Evolutionary conservation across 257 asterid species (phyloP).

Genomic region (Verbena officinalis): DNA sequence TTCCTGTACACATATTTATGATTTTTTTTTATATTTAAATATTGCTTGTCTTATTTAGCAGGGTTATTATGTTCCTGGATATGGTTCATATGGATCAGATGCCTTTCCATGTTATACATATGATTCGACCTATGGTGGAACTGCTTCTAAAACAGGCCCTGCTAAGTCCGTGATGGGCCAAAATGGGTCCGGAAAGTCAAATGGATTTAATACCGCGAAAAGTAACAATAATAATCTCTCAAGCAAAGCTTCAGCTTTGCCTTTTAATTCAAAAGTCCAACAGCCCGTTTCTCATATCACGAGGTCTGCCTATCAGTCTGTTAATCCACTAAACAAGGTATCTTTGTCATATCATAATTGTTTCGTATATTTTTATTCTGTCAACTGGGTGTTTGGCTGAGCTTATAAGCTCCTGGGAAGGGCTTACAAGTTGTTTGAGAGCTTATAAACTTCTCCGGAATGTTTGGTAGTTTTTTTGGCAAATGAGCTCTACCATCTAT

Average conservation of each 20-base stretch:
- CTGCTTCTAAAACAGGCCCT: conserved; percentile 46
- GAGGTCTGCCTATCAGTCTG: conserved; percentile 49
- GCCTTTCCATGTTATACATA: conserved; percentile 52
- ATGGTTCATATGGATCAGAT: conserved; percentile 66
- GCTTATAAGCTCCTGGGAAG: too few species aligned
- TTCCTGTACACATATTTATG: conserved; percentile 1
- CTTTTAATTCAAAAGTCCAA: conserved; percentile 46
- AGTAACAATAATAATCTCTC: conserved; percentile 32
- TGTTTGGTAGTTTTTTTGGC: too few species aligned
- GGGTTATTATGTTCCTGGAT: conserved; percentile 69
- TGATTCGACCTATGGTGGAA: conserved; percentile 51
- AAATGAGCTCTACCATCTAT: too few species aligned
- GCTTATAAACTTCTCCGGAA: too few species aligned
- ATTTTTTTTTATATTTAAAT: conserved; percentile 4
- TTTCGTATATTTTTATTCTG: background rate
- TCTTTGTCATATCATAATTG: background rate
- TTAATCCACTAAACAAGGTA: conserved; percentile 53
- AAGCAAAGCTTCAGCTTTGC: conserved; percentile 36
- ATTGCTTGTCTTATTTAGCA: conserved; percentile 26
- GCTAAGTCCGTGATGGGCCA: conserved; percentile 38
- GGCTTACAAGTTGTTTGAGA: too few species aligned
- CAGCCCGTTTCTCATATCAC: conserved; percentile 40
- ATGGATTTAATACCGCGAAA: conserved; percentile 43
- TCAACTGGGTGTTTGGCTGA: background rate
- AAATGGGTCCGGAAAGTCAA: conserved; percentile 48